These are phyloP conservation scores for Xanthoconium purpureum DNA, from an alignment of 768 basidiomycete genomes.

Conservation along the genomic window DNA sequence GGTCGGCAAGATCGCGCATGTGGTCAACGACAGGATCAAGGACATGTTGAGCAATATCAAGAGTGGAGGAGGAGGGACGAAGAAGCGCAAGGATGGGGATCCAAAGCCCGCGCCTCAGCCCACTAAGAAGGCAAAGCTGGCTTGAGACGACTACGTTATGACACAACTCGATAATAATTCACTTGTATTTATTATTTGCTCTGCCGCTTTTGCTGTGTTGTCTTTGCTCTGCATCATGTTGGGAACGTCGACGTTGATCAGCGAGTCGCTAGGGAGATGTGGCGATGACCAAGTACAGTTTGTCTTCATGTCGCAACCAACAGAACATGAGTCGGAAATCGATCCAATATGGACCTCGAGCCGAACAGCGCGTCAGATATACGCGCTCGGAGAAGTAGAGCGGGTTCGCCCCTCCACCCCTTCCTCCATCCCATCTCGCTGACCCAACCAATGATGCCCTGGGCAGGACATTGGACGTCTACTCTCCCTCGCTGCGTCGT, in stretches of 20 bases:
- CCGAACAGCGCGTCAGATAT: conserved; percentile 77
- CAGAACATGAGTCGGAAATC: conserved; percentile 37
- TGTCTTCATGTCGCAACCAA: conserved; percentile 21
- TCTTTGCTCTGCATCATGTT: conserved; percentile 10
- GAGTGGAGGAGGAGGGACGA: conserved; percentile 44
- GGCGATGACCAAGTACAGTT: no score
- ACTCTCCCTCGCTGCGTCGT: conserved; percentile 71
- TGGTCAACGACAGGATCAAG: conserved; percentile 48
- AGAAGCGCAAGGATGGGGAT: conserved; percentile 77
- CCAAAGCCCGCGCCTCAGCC: conserved; percentile 55
- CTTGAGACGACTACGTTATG: conserved; percentile 39
- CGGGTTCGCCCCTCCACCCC: conserved; percentile 44
- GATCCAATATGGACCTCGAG: conserved; percentile 83
- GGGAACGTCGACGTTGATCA: neutral
- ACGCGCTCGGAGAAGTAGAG: conserved; percentile 76
- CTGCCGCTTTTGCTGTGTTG: conserved; percentile 30
- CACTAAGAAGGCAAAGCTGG: conserved; percentile 63
- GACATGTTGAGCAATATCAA: conserved; percentile 49
- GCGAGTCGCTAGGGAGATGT: neutral
- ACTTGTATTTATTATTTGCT: conserved; percentile 28
- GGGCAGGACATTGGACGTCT: conserved; percentile 73
- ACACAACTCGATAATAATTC: conserved; percentile 31
- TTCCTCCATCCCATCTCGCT: neutral
- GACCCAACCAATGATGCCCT: neutral
- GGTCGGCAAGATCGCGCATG: conserved; percentile 62